Conservation (phyloP, 345 rosid species). For the Cochlearia excelsa region DNA sequence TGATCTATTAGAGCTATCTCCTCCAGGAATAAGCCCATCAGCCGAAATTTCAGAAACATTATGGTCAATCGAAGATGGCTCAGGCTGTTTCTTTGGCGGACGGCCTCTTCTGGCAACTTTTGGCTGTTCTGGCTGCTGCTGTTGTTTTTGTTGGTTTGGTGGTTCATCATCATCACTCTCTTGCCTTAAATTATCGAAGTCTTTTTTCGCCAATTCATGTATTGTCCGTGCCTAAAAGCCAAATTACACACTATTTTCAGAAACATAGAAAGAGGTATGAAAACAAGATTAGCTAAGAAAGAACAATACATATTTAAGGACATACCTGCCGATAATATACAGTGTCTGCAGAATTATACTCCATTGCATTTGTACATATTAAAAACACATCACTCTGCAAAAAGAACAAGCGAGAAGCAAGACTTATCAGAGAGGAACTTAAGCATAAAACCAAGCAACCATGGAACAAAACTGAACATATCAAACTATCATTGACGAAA, state of each 20-base stretch:
- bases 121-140: slow-evolving; percentile 46
- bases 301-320: slow-evolving; percentile 7
- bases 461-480: no score
- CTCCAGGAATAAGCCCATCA: slow-evolving; percentile 60
- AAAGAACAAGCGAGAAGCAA: slow-evolving; percentile 2
- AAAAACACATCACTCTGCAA: slow-evolving; percentile 80
- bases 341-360: slow-evolving; percentile 90
- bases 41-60: slow-evolving; percentile 62
- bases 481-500: no score
- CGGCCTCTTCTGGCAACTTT: slow-evolving; percentile 50
- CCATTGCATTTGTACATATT: slow-evolving; percentile 93
- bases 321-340: slow-evolving; percentile 87
- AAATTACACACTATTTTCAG: slow-evolving; percentile 26
- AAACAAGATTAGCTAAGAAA: neutral
- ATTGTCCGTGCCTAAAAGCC: slow-evolving; percentile 71
- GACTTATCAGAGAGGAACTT: slow-evolving; percentile 1
- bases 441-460: no score
- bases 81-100: slow-evolving; percentile 57
- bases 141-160: slow-evolving; percentile 41
- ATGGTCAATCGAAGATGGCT: slow-evolving; percentile 52
- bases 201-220: slow-evolving; percentile 88
- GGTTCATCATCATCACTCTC: slow-evolving; percentile 88
- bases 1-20: slow-evolving; percentile 44
- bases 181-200: slow-evolving; percentile 85
- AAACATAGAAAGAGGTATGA: slow-evolving; percentile 9